A percentile compares a stretch with the other conserved stretches of the same genome.
Conservation (phyloP, 1,284 basidiomycete species). For the Leccinum variabile region DNA sequence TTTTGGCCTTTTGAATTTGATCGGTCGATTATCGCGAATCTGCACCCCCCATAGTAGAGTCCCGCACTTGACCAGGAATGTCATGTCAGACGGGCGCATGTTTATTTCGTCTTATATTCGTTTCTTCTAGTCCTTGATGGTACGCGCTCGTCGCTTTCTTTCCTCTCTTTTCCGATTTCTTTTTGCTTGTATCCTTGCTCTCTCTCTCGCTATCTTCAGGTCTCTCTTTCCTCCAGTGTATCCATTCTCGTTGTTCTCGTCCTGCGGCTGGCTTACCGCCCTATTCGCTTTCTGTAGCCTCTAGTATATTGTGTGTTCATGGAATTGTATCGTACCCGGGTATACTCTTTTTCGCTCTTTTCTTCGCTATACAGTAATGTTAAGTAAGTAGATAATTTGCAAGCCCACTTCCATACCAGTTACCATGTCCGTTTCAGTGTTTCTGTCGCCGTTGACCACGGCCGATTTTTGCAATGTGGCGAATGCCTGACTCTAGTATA, state of each 20-base stretch:
- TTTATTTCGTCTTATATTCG: background rate
- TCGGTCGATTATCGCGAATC: background rate
- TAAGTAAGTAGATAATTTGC: background rate
- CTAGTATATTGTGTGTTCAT: background rate
- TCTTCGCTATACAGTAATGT: background rate
- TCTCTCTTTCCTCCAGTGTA: background rate
- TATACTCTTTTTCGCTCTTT: background rate
- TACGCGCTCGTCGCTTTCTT: background rate
- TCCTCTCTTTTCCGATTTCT: background rate
- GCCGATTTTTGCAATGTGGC: background rate
- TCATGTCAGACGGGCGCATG: background rate
- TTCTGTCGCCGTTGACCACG: background rate
- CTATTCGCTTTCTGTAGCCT: background rate
- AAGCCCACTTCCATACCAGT: background rate
- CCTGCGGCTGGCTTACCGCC: background rate
- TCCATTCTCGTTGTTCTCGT: background rate
- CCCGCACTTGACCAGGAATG: too few species aligned
- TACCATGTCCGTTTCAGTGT: background rate
- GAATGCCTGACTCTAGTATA: background rate
- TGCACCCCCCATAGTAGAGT: background rate
- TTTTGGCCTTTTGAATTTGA: slow-evolving; percentile 10
- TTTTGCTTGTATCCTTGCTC: background rate
- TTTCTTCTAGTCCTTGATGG: background rate
- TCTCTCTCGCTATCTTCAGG: background rate
- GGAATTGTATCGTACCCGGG: background rate